These are phyloP conservation scores for Aegilops longissima DNA, from an alignment of 176 grass and related monocot species.

Conservation along the genomic window DNA sequence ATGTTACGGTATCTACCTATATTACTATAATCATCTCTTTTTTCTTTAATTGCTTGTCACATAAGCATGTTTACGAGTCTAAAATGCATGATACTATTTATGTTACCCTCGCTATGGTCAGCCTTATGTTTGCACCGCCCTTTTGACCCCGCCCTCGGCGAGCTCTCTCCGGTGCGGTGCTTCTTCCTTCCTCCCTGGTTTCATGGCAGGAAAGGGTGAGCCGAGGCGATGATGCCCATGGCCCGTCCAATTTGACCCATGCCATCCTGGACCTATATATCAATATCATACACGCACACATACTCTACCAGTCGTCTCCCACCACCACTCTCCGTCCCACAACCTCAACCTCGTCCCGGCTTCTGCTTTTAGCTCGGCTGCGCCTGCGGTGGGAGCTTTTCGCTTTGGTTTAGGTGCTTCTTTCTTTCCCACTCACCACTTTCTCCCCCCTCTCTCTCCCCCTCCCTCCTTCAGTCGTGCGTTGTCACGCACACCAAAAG, in stretches of 20 bases:
- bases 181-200: slow-evolving; percentile 4
- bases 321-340: not conserved
- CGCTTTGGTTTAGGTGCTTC: slow-evolving; percentile 50
- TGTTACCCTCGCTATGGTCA: no score
- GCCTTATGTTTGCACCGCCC: no score
- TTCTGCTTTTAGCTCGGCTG: slow-evolving; percentile 33
- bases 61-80: no score
- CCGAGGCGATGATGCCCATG: slow-evolving; percentile 49
- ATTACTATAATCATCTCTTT: no score
- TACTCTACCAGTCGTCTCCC: slow-evolving; percentile 14
- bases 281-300: slow-evolving; percentile 21
- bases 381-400: slow-evolving; percentile 34
- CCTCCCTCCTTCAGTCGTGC: slow-evolving; percentile 40
- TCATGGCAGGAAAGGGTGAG: slow-evolving; percentile 78
- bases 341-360: not conserved
- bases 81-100: no score
- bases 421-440: slow-evolving; percentile 16
- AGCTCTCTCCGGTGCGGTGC: slow-evolving; percentile 2
- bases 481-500: slow-evolving; percentile 72
- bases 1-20: no score
- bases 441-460: not conserved
- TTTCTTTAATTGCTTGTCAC: no score
- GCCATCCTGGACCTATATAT: slow-evolving; percentile 37
- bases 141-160: not conserved
- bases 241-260: slow-evolving; percentile 58